Base-by-base conservation (phyloP, 1,139 yeast genomes). In the Taiozyma sp. region DNA sequence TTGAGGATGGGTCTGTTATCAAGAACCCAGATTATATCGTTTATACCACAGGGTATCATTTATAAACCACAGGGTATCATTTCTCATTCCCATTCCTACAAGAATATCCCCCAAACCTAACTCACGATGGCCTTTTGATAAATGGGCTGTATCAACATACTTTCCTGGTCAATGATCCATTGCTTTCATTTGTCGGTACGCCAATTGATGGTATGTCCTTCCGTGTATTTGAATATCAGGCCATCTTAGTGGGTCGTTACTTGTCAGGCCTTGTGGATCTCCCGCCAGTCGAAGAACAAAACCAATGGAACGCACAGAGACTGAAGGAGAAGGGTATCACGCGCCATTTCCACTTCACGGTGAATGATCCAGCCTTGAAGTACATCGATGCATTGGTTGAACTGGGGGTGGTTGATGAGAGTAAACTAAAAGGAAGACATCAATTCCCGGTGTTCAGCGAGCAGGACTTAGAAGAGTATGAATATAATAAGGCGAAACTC, bases 11-110 rank as follows among this genome's bases (percentile, higher is more conserved):
- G 12, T 29, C 56, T 14, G 29, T 23, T 9, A 47, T 57, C 2
- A 29, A 32, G 29, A 47, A 56, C 46, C 55, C 66, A n/a, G 77
- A 74, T 54, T 57, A 63, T 49, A 61, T 75, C 10, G 62, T 73
- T 13, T 75, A 73, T 57, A 76, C 74, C 9, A 75, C 80, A 0
- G 79, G 80, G 0, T 75, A 73, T 60, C 68, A 68, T 46, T 73
- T 19, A 19, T 19, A 19, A 19, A 19, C 19, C 19, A 19, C 19
- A 19, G 19, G 19, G 19, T 19, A 19, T 19, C 19, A 19, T 19
- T 19, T 65, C 54, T 72, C 76, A 29, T 74, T 65, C 54, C 79
- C 80, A 6, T 75, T 70, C 53, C 62, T 75, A 50, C 63, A 64
- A 44, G 54, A 70, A 7, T 54, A 68, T 22, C 61, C 59, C 30